Percentiles rank a stretch among this genome's conserved stretches.
Conservation (phyloP, 2,329 filamentous ascomycete genomes). For the Cladophialophora psammophila region DNA sequence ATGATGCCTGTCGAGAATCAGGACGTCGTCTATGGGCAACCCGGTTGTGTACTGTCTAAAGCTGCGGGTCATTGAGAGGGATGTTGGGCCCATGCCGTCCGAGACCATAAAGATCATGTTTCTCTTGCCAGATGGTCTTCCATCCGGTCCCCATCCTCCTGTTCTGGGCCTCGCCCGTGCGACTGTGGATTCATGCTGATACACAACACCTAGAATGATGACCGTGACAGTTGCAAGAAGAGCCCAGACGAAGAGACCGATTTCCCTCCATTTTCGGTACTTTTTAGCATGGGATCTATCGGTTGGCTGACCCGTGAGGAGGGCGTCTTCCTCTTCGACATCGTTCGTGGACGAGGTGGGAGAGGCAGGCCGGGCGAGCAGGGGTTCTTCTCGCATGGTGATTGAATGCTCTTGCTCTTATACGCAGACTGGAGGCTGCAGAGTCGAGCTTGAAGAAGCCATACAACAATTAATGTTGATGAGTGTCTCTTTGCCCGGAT, state of each 20-base stretch:
- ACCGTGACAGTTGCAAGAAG: slow-evolving; percentile 79
- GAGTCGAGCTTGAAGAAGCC: not conserved
- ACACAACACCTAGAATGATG: slow-evolving; percentile 80
- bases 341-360: slow-evolving; percentile 63
- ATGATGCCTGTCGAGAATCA: slow-evolving; percentile 85
- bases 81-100: slow-evolving; percentile 96
- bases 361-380: slow-evolving; percentile 64
- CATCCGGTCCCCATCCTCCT: slow-evolving; percentile 48
- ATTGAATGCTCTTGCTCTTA: not conserved
- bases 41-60: slow-evolving; percentile 80
- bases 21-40: slow-evolving; percentile 75
- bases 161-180: slow-evolving; percentile 42
- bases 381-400: slow-evolving; percentile 55
- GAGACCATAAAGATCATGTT: slow-evolving; percentile 99
- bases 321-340: slow-evolving; percentile 68
- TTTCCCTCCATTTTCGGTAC: slow-evolving; percentile 72
- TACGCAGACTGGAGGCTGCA: not conserved
- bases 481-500: not conserved
- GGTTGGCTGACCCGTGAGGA: slow-evolving; percentile 64
- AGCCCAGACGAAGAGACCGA: slow-evolving; percentile 82
- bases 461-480: not conserved
- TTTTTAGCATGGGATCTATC: slow-evolving; percentile 46
- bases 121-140: slow-evolving; percentile 70
- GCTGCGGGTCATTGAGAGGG: slow-evolving; percentile 82
- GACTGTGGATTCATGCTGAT: slow-evolving; percentile 69